Conservation (phyloP, 2,329 filamentous ascomycete species). For the Cercospora sp. region DNA sequence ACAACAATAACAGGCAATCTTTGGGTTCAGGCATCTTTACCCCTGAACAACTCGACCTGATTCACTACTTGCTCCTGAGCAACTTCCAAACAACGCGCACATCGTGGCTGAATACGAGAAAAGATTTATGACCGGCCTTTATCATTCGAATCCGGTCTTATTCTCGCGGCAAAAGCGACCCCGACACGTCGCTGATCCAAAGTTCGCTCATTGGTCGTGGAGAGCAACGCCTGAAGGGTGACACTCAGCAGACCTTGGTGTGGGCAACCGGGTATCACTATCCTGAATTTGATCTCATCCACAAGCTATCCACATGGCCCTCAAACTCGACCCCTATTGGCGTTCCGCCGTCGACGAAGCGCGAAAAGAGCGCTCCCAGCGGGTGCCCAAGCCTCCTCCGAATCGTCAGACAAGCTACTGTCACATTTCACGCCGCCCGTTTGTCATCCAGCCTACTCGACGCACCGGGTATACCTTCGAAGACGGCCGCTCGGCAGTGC, state of each 20-base stretch:
- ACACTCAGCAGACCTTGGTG: not conserved
- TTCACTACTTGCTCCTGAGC: not conserved
- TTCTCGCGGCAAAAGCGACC: not conserved
- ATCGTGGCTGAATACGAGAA: not conserved
- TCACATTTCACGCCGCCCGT: not conserved
- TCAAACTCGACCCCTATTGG: not conserved
- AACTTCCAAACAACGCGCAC: not conserved
- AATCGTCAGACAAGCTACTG: not conserved
- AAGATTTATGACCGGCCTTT: not conserved
- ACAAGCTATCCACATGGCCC: not conserved
- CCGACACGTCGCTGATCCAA: not conserved
- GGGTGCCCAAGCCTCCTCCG: not conserved
- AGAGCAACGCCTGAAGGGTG: not conserved
- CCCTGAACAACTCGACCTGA: not conserved
- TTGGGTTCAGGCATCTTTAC: not conserved
- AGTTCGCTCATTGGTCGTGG: not conserved
- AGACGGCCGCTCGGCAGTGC: constrained; percentile 34
- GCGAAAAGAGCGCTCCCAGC: not conserved
- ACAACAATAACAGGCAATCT: not conserved
- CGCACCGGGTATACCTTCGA: not conserved
- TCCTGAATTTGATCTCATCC: not conserved
- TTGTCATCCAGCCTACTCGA: constrained; percentile 20
- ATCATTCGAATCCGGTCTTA: not conserved
- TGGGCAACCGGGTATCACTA: not conserved
- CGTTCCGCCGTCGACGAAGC: not conserved